Percentiles rank a stretch among this genome's conserved stretches.
Evolutionary conservation across 768 basidiomycete genomes (phyloP).

Genomic region (Boletus rufocinnamomeus): DNA sequence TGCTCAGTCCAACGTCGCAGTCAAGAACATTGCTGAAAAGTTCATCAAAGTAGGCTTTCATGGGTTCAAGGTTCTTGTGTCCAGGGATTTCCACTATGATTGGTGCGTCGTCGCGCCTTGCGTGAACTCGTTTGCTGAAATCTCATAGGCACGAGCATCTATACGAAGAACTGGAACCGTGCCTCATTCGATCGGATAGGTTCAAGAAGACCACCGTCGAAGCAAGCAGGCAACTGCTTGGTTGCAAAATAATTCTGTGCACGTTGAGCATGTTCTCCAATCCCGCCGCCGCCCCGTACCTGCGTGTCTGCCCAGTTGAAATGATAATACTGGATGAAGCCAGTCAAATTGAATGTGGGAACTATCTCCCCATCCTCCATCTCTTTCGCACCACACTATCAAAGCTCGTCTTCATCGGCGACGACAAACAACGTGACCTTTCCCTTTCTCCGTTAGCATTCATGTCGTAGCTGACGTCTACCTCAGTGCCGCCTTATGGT

Average conservation of each 20-base stretch:
- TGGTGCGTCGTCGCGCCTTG: constrained; percentile 36
- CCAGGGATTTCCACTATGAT: constrained; percentile 47
- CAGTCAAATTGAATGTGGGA: constrained; percentile 45
- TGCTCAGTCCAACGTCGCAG: constrained; percentile 53
- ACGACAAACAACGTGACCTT: constrained; percentile 38
- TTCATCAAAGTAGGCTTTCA: constrained; percentile 35
- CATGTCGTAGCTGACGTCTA: neutral
- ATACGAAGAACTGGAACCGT: constrained; percentile 37
- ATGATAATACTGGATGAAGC: constrained; percentile 50
- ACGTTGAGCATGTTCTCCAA: constrained; percentile 50
- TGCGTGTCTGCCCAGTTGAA: constrained; percentile 36
- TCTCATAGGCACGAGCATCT: constrained; percentile 51
- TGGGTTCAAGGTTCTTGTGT: constrained; percentile 45
- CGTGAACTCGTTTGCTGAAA: neutral
- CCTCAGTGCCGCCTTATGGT: constrained; percentile 74
- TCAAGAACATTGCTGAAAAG: constrained; percentile 55
- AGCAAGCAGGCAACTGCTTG: constrained; percentile 29
- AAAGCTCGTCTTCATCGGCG: constrained; percentile 43
- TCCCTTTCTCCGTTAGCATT: neutral
- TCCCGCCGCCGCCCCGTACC: constrained; percentile 12
- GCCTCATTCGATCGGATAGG: constrained; percentile 41
- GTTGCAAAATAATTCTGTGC: constrained; percentile 43
- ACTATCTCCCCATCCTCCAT: constrained; percentile 40
- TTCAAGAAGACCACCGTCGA: constrained; percentile 24
- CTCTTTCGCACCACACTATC: constrained; percentile 28